Evolutionary conservation across 768 basidiomycete species (phyloP).

Genomic region (Leucosporidium creatinivorum): DNA sequence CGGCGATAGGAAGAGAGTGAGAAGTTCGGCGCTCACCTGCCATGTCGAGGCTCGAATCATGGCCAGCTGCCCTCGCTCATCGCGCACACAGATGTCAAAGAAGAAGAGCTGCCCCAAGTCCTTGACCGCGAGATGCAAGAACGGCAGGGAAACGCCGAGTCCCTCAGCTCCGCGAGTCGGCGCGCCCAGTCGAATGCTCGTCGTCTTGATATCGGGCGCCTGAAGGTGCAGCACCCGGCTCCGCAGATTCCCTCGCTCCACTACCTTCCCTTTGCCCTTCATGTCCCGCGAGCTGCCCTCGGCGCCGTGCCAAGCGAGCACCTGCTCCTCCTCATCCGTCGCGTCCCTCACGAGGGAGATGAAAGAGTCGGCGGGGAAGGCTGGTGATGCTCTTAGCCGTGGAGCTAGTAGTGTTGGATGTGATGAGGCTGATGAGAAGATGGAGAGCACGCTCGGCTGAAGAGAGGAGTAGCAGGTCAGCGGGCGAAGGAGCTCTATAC

Average conservation of each 20-base stretch:
- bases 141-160: conserved; percentile 15
- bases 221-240: conserved; percentile 23
- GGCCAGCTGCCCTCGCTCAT: background rate
- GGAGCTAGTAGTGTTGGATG: too few species aligned
- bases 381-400: background rate
- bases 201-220: conserved; percentile 17
- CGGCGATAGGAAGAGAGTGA: background rate
- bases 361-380: conserved; percentile 8
- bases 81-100: conserved; percentile 11
- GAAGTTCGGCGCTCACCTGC: conserved; percentile 9
- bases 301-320: conserved; percentile 8
- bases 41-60: conserved; percentile 16
- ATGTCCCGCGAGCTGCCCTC: background rate
- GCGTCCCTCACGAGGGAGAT: conserved; percentile 19
- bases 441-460: too few species aligned
- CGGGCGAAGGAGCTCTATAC: too few species aligned
- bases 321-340: conserved; percentile 3
- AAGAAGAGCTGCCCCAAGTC: conserved; percentile 16
- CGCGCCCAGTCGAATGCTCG: conserved; percentile 15
- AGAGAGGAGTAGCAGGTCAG: too few species aligned
- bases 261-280: background rate
- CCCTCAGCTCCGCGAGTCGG: conserved; percentile 1
- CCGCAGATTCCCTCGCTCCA: background rate
- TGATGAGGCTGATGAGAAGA: too few species aligned
- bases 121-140: conserved; percentile 20